Base-by-base conservation (phyloP, 2,329 filamentous ascomycete species). In the Aspergillus ochraceoroseus region DNA sequence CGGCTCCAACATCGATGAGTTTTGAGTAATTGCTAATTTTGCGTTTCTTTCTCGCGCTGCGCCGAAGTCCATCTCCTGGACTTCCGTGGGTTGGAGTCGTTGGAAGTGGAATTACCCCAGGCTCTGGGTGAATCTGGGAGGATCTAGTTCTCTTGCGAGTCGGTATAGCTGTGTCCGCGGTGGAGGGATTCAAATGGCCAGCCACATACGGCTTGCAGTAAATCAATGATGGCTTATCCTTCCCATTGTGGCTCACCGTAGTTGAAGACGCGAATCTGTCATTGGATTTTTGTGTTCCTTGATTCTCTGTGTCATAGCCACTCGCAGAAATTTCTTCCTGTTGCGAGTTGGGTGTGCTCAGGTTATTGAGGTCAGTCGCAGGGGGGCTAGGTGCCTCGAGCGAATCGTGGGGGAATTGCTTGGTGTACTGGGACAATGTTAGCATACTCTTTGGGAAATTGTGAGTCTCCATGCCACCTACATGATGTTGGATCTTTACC, bases 1-100 rank as follows among this genome's bases (percentile, higher is more conserved):
- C 43, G 2, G 46, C 48, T 12, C 57, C 56, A 36, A 62, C 48
- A 41, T 61, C 57, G 37, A 62, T 52, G 12, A 57, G 50, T 22
- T 54, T 48, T n/a, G 44, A 44, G 30, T 53, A 57, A 31, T 61
- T 61, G 51, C 59, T 62, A 19, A 60, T 54, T 38, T 59, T 62
- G 37, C 57, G 55, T 23, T 46, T 52, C 43, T 58, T 60, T 20
- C 49, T 44, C 12, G 34, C 37, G 30, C 52, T 55, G 12, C 50
- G 48, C 14, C 49, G 48, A 14, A 44, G 37, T n/a, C 28, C 37
- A 7, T 41, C 42, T 9, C 17, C 33, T n/a, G 20, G 13, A n/a
- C 17, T 18, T 17, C 38, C 29, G 8, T 20, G 35, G 22, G 27
- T 41, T 2, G 39, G 29, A 14, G 32, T 46, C 19, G 32, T 32